Base-by-base conservation (phyloP, 208 protist species). In the Vickermania spadyakhi region DNA sequence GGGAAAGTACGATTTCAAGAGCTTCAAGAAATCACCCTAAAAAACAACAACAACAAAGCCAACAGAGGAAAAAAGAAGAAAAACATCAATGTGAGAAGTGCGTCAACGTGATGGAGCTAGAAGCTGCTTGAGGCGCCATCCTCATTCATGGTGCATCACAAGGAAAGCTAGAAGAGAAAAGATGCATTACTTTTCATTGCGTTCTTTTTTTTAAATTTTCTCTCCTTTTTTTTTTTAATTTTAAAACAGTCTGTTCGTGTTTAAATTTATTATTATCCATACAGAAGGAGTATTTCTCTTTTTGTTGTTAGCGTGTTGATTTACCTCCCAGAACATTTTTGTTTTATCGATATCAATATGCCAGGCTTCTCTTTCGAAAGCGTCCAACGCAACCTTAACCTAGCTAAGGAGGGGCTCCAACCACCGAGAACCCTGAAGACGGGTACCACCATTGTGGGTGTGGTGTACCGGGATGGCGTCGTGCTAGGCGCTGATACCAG, bases 401-500 rank as follows among this genome's bases (percentile, higher is more conserved):
- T 98, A 28, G 66, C 91, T 55, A 66, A 65, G 26, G 70, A 91
- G 45, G 89, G 86, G 23, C 65, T 80, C 56, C 31, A 75, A 14
- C 56, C 73, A 0, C 90, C 96, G 30, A 86, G 83, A 60, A 86
- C 84, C 13, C 89, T 93, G 30, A 99, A 99, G 77, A 99, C 99
- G 3, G 99, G 99, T 49, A 99, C 99, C 4, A 99, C 99, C 18
- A 99, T 99, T 72, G 91, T 93, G 31, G 99, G 98, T 51, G 79
- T 99, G 1, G 81, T 99, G 29, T 99, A 89, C 77, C 96, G 99
- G 69, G 97, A 97, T 66, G 98, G 99, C 57, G 97, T 99, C 14
- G 98, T 99, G n/a, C 81, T 99, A 13, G 99, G 97, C 27, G 98
- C 98, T 28, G 99, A 99, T 85, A 99, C 98, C 1, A 87, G 99